A percentile compares a stretch with the other conserved stretches of the same genome.
phyloP scores from a whole-genome alignment of 768 basidiomycete genomes.

The Tulasnella sp. region DNA sequence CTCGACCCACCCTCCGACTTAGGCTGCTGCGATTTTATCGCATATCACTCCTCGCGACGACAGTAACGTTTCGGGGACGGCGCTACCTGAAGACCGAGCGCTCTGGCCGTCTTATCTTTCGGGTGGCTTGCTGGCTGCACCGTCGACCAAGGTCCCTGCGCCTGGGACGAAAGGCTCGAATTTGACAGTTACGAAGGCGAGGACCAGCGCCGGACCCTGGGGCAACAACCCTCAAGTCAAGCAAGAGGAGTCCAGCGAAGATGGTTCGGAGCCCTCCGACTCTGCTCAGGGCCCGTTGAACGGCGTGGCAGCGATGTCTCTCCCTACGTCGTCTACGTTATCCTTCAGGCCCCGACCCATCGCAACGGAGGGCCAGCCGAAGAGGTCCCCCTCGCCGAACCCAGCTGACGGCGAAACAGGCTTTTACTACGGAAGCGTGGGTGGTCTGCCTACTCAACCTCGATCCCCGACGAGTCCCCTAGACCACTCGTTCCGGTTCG shows the following conservation, averaged over 20 bases:
- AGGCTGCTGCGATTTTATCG: constrained; percentile 92
- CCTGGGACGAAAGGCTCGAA: not conserved
- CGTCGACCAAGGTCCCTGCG: not conserved
- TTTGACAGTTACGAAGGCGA: constrained; percentile 18
- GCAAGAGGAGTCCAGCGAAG: constrained; percentile 18
- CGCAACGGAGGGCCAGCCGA: not conserved
- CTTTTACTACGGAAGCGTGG: not conserved
- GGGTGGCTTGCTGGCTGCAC: constrained; percentile 13
- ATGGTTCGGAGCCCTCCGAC: constrained; percentile 3
- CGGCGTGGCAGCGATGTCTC: not conserved
- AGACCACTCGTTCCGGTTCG: not conserved
- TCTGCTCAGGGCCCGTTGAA: not conserved
- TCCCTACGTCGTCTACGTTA: not conserved
- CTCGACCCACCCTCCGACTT: constrained; percentile 3
- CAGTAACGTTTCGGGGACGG: constrained; percentile 34
- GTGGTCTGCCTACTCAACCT: not conserved
- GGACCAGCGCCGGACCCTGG: constrained; percentile 21
- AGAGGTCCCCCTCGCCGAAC: not conserved
- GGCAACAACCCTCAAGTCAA: constrained; percentile 17
- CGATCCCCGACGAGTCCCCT: not conserved
- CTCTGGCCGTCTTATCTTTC: constrained; percentile 82
- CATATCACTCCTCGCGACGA: constrained; percentile 59
- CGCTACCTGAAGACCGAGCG: constrained; percentile 86
- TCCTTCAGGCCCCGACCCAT: not conserved
- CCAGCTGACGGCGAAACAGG: not conserved